phyloP scores from a whole-genome alignment of 2,329 filamentous ascomycete species.

The Zymoseptoria brevis region DNA sequence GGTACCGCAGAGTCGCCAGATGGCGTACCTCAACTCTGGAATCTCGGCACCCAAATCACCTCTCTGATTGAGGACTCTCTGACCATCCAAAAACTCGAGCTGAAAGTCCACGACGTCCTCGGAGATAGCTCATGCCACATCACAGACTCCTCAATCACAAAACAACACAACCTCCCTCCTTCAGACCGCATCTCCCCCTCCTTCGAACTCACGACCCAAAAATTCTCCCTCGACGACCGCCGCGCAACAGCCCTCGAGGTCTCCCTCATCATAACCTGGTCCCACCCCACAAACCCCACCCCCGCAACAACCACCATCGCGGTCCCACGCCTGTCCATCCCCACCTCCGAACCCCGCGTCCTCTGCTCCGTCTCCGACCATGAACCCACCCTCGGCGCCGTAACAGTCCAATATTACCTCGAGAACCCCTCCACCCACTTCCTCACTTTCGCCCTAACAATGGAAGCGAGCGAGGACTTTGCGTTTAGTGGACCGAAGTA shows the following conservation, averaged over 20 bases:
- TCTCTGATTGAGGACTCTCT: constrained; percentile 66
- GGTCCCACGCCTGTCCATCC: constrained; percentile 71
- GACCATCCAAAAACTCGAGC: constrained; percentile 54
- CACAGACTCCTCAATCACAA: constrained; percentile 3
- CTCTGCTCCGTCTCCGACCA: constrained; percentile 41
- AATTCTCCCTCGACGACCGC: constrained; percentile 72
- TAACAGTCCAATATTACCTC: constrained; percentile 57
- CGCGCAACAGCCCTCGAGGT: constrained; percentile 67
- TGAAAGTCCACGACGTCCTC: constrained; percentile 54
- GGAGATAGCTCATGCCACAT: constrained; percentile 54
- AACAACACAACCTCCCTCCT: constrained; percentile 11
- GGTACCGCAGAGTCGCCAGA: constrained; percentile 27
- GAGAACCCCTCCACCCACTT: constrained; percentile 95
- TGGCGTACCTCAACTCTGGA: constrained; percentile 76
- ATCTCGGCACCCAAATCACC: constrained; percentile 59
- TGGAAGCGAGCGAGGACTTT: constrained; percentile 90
- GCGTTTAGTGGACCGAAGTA: constrained; percentile 86
- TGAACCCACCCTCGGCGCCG: constrained; percentile 9
- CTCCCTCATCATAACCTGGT: constrained; percentile 69
- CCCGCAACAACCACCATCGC: constrained; percentile 57
- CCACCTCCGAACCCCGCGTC: constrained; percentile 79
- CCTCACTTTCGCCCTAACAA: constrained; percentile 80
- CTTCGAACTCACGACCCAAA: constrained; percentile 58
- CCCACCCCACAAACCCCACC: constrained; percentile 39
- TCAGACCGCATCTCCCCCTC: constrained; percentile 7